phyloP scores from a whole-genome alignment of 768 basidiomycete species.

The Neoboletus magnificus region DNA sequence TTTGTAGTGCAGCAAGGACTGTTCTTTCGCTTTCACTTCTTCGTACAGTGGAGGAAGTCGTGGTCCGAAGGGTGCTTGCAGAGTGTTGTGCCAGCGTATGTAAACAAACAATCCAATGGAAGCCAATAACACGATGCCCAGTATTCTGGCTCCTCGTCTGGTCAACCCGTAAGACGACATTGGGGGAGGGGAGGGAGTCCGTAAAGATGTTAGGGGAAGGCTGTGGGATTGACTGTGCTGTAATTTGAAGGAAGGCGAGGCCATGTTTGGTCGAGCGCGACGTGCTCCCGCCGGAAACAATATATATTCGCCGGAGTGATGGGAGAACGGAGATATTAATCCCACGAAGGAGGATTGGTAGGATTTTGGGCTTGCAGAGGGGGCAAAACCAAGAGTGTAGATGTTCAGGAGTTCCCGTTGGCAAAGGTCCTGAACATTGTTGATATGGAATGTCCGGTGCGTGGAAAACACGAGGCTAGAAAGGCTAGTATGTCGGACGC shows the following conservation, averaged over 20 bases:
- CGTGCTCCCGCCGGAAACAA: neutral
- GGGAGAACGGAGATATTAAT: neutral
- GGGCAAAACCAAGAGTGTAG: neutral
- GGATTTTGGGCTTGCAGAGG: neutral
- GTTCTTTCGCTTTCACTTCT: constrained; percentile 37
- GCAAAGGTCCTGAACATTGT: neutral
- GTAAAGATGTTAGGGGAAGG: neutral
- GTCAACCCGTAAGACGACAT: constrained; percentile 24
- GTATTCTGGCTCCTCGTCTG: constrained; percentile 21
- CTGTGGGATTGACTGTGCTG: neutral
- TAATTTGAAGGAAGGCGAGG: constrained; percentile 1
- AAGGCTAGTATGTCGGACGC: neutral
- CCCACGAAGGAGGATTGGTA: too few species aligned
- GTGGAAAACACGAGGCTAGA: neutral
- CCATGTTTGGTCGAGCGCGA: neutral
- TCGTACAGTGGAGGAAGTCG: constrained; percentile 42
- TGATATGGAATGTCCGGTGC: neutral
- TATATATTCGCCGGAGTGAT: neutral
- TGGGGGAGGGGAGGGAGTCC: neutral
- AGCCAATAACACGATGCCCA: constrained; percentile 8
- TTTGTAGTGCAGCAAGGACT: constrained; percentile 40
- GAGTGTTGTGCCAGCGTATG: constrained; percentile 6
- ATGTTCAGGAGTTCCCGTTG: neutral
- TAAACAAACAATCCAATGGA: constrained; percentile 14
- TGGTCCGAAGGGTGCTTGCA: neutral